Evolutionary conservation across 805 yeast genomes (phyloP), one percentile per base, ranked within the genome.

Genomic region (Candida methanosorbosa): DNA sequence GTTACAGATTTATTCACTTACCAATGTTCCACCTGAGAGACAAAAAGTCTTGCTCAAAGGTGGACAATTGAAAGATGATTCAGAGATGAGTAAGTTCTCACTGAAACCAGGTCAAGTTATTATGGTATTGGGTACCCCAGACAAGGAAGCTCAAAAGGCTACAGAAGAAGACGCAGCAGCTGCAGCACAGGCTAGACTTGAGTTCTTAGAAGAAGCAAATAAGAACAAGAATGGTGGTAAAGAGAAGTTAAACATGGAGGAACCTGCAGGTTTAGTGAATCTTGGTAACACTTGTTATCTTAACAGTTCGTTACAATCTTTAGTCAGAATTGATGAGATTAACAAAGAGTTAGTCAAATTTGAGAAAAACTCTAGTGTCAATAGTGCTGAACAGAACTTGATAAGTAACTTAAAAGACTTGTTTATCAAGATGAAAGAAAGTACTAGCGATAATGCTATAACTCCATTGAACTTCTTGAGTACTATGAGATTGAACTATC

Each of bases 81-180:
- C 55, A 7, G 62, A 66, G 26, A 57, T 84, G 35, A 51, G 63
- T 9, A 45, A 60, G 4, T 64, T 81, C 34, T 70, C 66, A 18
- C 52, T 88, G 41, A 82, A 81, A 48, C 66, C 73, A 17, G 74
- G 73, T 23, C 83, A 81, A 44, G 64, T 74, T 12, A 65, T 90
- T 17, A 83, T 92, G 95, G 84, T 92, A 38, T 66, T 92, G 37
- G 99, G 99, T 18, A 81, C 97, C 1, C 90, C 95, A 2, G 92
- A 82, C 36, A 38, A 73, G 70, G 37, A 59, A 76, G 35, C 74
- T 71, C 24, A 39, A 53, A 42, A 61, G 8, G 63, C 64, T 12
- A 35, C 48, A 3, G 40, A 36, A 16, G 68, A 71, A 24, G 83
- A 83, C 12, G 65, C 65, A 12, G 68, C 63, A 11, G 66, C 70